Evolutionary conservation across 2,329 filamentous ascomycete species (phyloP).

Genomic region (Microdochium trichocladiopsis): DNA sequence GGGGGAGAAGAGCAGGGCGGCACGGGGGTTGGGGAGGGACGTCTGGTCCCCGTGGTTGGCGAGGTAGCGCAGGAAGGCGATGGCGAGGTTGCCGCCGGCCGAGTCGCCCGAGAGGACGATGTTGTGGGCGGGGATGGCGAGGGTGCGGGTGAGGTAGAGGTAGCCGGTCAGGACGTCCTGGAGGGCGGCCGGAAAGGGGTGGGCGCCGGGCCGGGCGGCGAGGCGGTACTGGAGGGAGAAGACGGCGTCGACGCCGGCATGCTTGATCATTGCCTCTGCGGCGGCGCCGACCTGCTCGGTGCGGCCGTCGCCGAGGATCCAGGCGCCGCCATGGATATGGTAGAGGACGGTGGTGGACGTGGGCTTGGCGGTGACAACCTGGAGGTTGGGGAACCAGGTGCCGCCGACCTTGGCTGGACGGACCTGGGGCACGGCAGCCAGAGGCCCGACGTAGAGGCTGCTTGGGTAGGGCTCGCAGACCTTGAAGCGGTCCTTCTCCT

Average conservation of each 20-base stretch:
- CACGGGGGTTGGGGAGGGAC: conserved; percentile 24
- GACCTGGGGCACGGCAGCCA: not conserved
- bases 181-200: conserved; percentile 39
- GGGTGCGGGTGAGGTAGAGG: conserved; percentile 31
- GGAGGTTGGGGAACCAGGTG: conserved; percentile 13
- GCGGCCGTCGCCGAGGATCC: conserved; percentile 33
- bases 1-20: conserved; percentile 23
- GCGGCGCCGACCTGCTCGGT: conserved; percentile 17
- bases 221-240: conserved; percentile 41
- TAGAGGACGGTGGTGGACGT: conserved; percentile 24
- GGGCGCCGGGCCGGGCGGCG: conserved; percentile 25
- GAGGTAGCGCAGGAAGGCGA: conserved; percentile 38
- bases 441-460: not conserved
- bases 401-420: conserved; percentile 9
- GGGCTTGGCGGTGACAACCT: not conserved
- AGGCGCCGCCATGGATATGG: conserved; percentile 42
- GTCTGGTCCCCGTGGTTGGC: conserved; percentile 25
- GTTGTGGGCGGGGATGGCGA: conserved; percentile 26
- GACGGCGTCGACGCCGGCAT: conserved; percentile 27
- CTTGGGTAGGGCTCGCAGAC: not conserved
- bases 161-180: conserved; percentile 41
- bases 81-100: conserved; percentile 37
- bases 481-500: not conserved
- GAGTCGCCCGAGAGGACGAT: conserved; percentile 41
- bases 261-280: conserved; percentile 23